These are phyloP conservation scores for Boletus rufocinnamomeus DNA, from an alignment of 768 basidiomycete genomes.

Conservation along the genomic window DNA sequence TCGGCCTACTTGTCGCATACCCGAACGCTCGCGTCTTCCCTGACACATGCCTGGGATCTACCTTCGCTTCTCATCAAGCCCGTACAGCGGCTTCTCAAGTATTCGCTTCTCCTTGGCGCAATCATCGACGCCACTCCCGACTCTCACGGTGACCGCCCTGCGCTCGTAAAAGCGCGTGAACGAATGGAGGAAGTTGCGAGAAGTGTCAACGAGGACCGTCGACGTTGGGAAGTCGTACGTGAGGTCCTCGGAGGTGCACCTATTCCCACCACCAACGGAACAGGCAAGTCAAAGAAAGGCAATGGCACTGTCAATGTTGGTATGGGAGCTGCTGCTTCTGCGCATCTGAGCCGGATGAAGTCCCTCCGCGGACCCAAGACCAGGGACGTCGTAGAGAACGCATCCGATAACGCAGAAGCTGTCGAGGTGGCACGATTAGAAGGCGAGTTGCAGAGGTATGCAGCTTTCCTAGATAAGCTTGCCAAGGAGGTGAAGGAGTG, in stretches of 20 bases:
- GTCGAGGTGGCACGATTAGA: conserved; percentile 56
- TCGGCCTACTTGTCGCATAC: conserved; percentile 66
- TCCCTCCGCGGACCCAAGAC: conserved; percentile 41
- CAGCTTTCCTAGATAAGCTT: conserved; percentile 60
- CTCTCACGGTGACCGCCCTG: conserved; percentile 59
- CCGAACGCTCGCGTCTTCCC: conserved; percentile 61
- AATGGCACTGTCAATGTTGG: conserved; percentile 40
- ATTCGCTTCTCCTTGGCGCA: conserved; percentile 79
- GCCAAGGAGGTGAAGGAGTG: conserved; percentile 66
- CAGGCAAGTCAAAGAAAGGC: conserved; percentile 42
- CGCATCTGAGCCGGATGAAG: conserved; percentile 65
- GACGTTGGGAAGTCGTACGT: conserved; percentile 77
- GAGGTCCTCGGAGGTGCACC: conserved; percentile 57
- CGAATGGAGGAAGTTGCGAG: conserved; percentile 73
- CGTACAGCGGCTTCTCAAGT: conserved; percentile 94
- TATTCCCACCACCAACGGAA: conserved; percentile 39
- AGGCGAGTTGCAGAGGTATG: conserved; percentile 55
- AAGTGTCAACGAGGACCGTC: conserved; percentile 75
- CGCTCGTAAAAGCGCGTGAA: conserved; percentile 31
- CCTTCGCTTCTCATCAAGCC: conserved; percentile 95
- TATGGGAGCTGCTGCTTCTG: conserved; percentile 53
- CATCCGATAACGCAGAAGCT: conserved; percentile 43
- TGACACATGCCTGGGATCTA: conserved; percentile 91
- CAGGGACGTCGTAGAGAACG: conserved; percentile 33
- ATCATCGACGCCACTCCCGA: conserved; percentile 77